Percentiles rank a stretch among this genome's conserved stretches.
Evolutionary conservation across 169 alveolate genomes (phyloP).

Genomic region (Babesia ovis): DNA sequence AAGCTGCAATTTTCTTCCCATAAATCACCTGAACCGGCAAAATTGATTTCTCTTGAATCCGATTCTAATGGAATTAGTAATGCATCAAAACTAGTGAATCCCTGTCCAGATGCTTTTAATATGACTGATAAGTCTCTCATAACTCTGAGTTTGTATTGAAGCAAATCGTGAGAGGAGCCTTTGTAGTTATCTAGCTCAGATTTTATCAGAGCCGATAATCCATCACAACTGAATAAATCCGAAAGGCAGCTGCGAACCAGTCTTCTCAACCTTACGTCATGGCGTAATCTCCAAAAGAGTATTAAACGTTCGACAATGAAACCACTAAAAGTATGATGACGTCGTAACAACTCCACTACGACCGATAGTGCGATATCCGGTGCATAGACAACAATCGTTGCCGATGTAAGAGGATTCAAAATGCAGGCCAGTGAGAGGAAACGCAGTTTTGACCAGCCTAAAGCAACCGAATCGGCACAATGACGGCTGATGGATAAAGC

Average conservation of each 20-base stretch:
- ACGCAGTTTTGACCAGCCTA: constrained; percentile 13
- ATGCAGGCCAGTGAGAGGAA: constrained; percentile 35
- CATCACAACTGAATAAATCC: background rate
- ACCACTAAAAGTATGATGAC: background rate
- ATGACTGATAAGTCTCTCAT: background rate
- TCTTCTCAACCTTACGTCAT: constrained; percentile 31
- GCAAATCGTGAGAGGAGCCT: background rate
- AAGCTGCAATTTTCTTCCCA: background rate
- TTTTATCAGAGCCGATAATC: background rate
- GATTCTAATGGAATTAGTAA: background rate
- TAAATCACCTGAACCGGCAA: background rate
- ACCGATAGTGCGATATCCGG: constrained; percentile 58
- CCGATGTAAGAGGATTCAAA: constrained; percentile 35
- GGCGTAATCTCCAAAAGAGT: constrained; percentile 36
- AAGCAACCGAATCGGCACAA: background rate
- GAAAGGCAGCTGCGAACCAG: background rate
- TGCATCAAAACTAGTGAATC: background rate
- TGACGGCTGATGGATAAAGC: background rate
- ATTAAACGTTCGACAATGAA: constrained; percentile 35
- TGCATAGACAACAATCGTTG: background rate
- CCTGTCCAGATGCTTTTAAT: background rate
- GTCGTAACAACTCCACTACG: constrained; percentile 22
- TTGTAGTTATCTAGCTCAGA: background rate
- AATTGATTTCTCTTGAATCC: no score
- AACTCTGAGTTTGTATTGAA: constrained; percentile 2